phyloP scores from a whole-genome alignment of 192 early-diverging fungal genomes.

The Backusella psychrophila region DNA sequence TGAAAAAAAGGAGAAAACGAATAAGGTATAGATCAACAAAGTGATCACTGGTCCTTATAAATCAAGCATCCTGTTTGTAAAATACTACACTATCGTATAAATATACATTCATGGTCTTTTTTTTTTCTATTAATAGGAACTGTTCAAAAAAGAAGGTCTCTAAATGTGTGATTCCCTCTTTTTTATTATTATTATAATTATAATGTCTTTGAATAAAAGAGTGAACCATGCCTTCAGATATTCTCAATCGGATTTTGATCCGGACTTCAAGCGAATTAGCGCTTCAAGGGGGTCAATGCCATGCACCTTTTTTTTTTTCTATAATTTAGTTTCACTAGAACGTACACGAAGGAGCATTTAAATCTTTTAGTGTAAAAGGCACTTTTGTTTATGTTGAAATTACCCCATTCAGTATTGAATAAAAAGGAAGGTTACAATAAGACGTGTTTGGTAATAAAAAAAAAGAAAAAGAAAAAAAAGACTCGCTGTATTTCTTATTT shows the following conservation, averaged over 20 bases:
- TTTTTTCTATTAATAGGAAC: background rate
- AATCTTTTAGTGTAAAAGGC: background rate
- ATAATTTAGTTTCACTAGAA: background rate
- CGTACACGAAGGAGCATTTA: constrained; percentile 1
- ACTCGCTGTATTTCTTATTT: background rate
- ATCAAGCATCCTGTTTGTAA: background rate
- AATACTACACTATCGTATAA: background rate
- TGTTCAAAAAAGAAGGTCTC: background rate
- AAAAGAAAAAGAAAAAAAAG: background rate
- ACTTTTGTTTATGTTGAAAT: background rate
- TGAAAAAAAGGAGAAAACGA: background rate
- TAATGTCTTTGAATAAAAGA: background rate
- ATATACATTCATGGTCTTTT: no score
- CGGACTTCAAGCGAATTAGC: background rate
- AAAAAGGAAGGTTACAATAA: background rate
- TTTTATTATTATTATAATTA: background rate
- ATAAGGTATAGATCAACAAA: background rate
- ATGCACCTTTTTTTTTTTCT: background rate
- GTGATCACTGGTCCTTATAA: background rate
- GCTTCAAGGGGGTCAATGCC: background rate
- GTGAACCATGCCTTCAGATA: background rate
- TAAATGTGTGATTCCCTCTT: background rate
- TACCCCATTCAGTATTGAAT: background rate
- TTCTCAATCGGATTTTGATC: constrained; percentile 2
- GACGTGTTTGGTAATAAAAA: background rate